A percentile compares a stretch with the other conserved stretches of the same genome.
These are phyloP conservation scores for Petunia hybrid DNA, from an alignment of 305 asterid genomes.

Conservation along the genomic window DNA sequence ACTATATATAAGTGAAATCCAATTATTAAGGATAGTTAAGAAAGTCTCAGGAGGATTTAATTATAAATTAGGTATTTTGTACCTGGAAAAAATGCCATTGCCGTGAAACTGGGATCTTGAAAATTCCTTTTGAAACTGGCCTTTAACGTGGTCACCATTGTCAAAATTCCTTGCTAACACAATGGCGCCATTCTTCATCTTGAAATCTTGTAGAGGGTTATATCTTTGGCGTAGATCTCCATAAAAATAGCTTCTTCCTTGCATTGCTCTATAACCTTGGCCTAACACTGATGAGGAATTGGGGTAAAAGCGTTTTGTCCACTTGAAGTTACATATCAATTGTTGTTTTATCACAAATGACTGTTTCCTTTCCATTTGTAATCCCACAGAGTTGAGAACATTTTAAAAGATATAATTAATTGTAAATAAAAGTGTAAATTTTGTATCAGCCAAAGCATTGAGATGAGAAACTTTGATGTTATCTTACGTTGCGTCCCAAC, in stretches of 20 bases:
- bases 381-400: too few species aligned
- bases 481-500: too few species aligned
- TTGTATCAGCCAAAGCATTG: too few species aligned
- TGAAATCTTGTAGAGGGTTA: constrained; percentile 62
- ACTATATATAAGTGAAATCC: neutral
- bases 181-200: constrained; percentile 69
- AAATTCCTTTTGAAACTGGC: constrained; percentile 33
- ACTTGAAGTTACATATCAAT: neutral
- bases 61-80: neutral
- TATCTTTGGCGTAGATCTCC: constrained; percentile 46
- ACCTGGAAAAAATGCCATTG: constrained; percentile 52
- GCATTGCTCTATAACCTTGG: constrained; percentile 51
- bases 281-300: constrained; percentile 58
- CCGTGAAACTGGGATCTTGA: constrained; percentile 34
- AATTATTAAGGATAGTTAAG: neutral
- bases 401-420: too few species aligned
- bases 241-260: constrained; percentile 50
- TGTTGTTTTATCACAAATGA: neutral
- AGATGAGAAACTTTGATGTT: too few species aligned
- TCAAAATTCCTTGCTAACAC: constrained; percentile 45
- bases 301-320: neutral
- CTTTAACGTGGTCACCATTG: constrained; percentile 25
- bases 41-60: neutral
- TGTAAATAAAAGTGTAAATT: too few species aligned
- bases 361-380: too few species aligned